phyloP scores from a whole-genome alignment of 768 basidiomycete species.

The Suillus cothurnatus region DNA sequence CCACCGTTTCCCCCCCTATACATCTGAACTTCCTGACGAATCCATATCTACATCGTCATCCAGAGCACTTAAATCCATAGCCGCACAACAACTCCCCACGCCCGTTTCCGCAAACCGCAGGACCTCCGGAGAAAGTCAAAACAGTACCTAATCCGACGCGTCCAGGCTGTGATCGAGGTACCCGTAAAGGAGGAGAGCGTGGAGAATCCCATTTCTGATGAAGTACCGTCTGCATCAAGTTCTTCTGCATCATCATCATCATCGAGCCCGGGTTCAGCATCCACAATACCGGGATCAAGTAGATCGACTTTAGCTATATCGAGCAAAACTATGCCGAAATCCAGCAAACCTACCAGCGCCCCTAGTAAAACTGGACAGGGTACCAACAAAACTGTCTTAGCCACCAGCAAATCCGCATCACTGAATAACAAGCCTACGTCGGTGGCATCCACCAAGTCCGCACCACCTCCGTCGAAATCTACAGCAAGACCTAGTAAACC shows the following conservation, averaged over 20 bases:
- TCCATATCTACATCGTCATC: slow-evolving; percentile 34
- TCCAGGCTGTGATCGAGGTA: slow-evolving; percentile 59
- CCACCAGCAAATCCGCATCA: slow-evolving; percentile 7
- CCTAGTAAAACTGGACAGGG: slow-evolving; percentile 7
- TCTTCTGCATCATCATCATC: slow-evolving; percentile 16
- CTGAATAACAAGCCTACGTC: not conserved
- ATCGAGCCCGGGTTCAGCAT: slow-evolving; percentile 16
- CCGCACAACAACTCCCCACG: slow-evolving; percentile 29
- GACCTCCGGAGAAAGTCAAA: slow-evolving; percentile 16
- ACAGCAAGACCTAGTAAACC: not conserved
- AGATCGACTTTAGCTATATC: slow-evolving; percentile 4
- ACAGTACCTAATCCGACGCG: slow-evolving; percentile 56
- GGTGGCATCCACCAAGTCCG: not conserved
- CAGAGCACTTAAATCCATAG: slow-evolving; percentile 27
- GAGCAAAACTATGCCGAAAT: slow-evolving; percentile 7
- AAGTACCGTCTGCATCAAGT: slow-evolving; percentile 9
- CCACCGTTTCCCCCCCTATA: slow-evolving; percentile 19
- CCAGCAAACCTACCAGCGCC: slow-evolving; percentile 10
- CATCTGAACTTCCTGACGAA: slow-evolving; percentile 27
- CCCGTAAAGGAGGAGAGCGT: slow-evolving; percentile 66
- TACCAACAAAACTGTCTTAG: slow-evolving; percentile 9
- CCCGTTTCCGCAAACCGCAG: slow-evolving; percentile 32
- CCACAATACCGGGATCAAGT: not conserved
- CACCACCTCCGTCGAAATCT: not conserved
- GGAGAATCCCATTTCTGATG: slow-evolving; percentile 36